These are phyloP conservation scores for Talaromyces sp. DNA, from an alignment of 2,329 filamentous ascomycete species.

Conservation along the genomic window DNA sequence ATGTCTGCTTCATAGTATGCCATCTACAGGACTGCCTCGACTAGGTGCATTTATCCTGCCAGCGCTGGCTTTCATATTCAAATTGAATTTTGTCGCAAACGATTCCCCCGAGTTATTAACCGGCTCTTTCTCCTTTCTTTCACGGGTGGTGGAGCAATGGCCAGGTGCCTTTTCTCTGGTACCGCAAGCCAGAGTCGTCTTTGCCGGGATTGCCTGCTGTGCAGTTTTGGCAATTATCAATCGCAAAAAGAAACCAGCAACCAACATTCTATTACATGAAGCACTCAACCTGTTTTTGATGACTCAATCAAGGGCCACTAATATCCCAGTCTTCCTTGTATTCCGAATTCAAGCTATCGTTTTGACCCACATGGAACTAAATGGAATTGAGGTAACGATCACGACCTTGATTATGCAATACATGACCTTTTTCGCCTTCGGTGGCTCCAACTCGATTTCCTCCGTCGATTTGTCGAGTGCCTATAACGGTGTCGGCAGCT, in stretches of 20 bases:
- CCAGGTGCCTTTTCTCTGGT: constrained; percentile 49
- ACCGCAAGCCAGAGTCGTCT: constrained; percentile 55
- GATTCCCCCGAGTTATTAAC: constrained; percentile 82
- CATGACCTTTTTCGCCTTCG: constrained; percentile 83
- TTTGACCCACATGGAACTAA: constrained; percentile 47
- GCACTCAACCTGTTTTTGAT: constrained; percentile 77
- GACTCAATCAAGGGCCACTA: constrained; percentile 82
- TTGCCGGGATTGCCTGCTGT: constrained; percentile 47
- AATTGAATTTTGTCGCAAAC: constrained; percentile 81
- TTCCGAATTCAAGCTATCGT: constrained; percentile 66
- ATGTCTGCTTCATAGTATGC: constrained; percentile 41
- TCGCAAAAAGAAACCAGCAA: constrained; percentile 15
- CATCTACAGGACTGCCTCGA: constrained; percentile 27
- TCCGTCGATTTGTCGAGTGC: constrained; percentile 93
- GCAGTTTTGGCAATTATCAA: constrained; percentile 28
- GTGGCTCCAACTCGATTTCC: constrained; percentile 91
- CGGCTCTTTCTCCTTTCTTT: constrained; percentile 35
- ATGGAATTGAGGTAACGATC: constrained; percentile 63
- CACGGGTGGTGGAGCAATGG: constrained; percentile 38
- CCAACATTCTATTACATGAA: constrained; percentile 55
- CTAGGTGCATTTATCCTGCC: constrained; percentile 47
- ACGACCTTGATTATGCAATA: constrained; percentile 78
- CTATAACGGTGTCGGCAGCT: constrained; percentile 86
- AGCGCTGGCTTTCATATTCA: constrained; percentile 74
- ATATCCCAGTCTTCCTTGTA: constrained; percentile 81